Evolutionary conservation across 306 rosid species (phyloP).

Genomic region (Cyclanthera cordifolia): DNA sequence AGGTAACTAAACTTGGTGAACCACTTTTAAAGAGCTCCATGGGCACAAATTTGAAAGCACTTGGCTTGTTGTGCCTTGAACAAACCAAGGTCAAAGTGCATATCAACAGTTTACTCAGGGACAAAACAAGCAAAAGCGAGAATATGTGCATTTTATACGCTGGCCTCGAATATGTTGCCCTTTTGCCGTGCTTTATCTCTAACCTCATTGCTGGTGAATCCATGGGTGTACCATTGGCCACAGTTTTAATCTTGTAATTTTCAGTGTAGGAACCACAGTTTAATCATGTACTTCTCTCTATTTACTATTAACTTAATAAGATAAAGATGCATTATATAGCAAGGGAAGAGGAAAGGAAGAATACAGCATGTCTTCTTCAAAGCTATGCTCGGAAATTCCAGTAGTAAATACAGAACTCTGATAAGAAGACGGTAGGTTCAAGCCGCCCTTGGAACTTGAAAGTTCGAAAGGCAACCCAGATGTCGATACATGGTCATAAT

Average conservation of each 20-base stretch:
- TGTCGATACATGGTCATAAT: neutral
- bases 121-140: neutral
- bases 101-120: neutral
- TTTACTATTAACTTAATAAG: neutral
- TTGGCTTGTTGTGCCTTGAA: neutral
- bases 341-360: constrained; percentile 13
- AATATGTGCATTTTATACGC: neutral
- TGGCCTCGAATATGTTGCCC: neutral
- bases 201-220: neutral
- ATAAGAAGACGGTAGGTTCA: constrained; percentile 25
- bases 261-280: neutral
- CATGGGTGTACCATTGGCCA: neutral
- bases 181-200: neutral
- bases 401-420: constrained; percentile 22
- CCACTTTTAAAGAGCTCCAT: neutral
- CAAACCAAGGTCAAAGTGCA: neutral
- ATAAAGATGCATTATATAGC: neutral
- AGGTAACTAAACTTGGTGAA: neutral
- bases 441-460: constrained; percentile 17
- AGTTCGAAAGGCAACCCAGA: too few species aligned
- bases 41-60: neutral
- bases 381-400: constrained; percentile 24
- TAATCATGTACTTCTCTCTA: neutral
- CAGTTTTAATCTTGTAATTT: neutral
- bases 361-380: constrained; percentile 63